phyloP scores from a whole-genome alignment of 1,284 basidiomycete species.

The Ganoderma lingzhi region DNA sequence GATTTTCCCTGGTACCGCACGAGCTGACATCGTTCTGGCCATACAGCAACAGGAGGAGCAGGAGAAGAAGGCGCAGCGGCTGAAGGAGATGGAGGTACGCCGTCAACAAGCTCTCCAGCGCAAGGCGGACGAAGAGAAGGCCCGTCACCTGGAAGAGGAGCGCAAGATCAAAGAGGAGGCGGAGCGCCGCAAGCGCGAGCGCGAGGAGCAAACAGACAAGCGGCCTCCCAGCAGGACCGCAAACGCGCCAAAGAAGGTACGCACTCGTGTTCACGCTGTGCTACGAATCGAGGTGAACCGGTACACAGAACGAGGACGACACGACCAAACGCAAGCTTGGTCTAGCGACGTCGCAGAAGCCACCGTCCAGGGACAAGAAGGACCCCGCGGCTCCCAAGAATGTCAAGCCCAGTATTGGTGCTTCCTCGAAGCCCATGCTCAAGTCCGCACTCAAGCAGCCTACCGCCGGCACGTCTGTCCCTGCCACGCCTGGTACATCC shows the following conservation, averaged over 20 bases:
- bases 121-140: conserved; percentile 83
- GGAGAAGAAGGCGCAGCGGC: conserved; percentile 77
- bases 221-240: conserved; percentile 55
- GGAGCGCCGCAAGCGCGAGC: conserved; percentile 76
- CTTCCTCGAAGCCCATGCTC: conserved; percentile 39
- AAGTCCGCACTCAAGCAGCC: conserved; percentile 44
- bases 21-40: not conserved
- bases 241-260: conserved; percentile 61
- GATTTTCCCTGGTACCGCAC: not conserved
- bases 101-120: conserved; percentile 74
- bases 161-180: conserved; percentile 73
- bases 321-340: conserved; percentile 73
- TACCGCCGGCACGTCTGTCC: conserved; percentile 23
- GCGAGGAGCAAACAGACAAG: conserved; percentile 78
- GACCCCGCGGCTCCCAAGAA: conserved; percentile 44
- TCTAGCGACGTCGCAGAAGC: conserved; percentile 53
- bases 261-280: conserved; percentile 5
- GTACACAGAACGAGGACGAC: conserved; percentile 58
- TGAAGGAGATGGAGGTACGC: conserved; percentile 83
- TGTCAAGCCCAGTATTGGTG: conserved; percentile 40
- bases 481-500: conserved; percentile 23
- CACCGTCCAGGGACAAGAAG: conserved; percentile 53
- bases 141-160: conserved; percentile 68
- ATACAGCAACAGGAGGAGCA: conserved; percentile 85
- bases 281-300: not conserved